phyloP scores from a whole-genome alignment of 352 stramenopile genomes.

The Poterioochromonas sp. region DNA sequence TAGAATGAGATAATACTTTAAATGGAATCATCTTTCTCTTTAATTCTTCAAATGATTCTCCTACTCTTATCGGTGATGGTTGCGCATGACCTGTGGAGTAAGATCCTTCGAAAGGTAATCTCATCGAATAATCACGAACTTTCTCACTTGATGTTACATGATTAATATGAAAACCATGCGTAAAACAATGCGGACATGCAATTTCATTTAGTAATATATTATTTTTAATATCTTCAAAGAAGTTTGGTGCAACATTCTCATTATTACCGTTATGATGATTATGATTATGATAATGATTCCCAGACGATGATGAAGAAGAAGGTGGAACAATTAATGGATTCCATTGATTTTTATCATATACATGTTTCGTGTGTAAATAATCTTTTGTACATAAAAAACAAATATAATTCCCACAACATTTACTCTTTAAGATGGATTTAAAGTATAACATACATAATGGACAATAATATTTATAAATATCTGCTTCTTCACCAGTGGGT shows the following conservation, averaged over 20 bases:
- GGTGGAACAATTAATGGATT: no score
- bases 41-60: slow-evolving; percentile 23
- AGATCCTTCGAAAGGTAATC: background rate
- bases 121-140: background rate
- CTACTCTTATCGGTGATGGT: slow-evolving; percentile 3
- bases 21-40: slow-evolving; percentile 23
- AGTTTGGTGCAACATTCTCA: no score
- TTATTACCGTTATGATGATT: no score
- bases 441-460: slow-evolving; percentile 17
- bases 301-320: background rate
- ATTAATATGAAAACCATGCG: background rate
- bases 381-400: background rate
- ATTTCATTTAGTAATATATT: no score
- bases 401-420: slow-evolving; percentile 19
- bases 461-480: slow-evolving; percentile 11
- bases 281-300: background rate
- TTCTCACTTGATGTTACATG: background rate
- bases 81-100: background rate
- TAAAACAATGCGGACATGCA: slow-evolving; percentile 3
- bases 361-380: background rate
- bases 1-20: background rate
- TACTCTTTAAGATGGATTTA: background rate
- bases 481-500: background rate
- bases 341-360: no score
- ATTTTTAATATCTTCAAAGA: no score